Conservation (phyloP, 2,329 filamentous ascomycete genomes). For the Alternaria triticina region DNA sequence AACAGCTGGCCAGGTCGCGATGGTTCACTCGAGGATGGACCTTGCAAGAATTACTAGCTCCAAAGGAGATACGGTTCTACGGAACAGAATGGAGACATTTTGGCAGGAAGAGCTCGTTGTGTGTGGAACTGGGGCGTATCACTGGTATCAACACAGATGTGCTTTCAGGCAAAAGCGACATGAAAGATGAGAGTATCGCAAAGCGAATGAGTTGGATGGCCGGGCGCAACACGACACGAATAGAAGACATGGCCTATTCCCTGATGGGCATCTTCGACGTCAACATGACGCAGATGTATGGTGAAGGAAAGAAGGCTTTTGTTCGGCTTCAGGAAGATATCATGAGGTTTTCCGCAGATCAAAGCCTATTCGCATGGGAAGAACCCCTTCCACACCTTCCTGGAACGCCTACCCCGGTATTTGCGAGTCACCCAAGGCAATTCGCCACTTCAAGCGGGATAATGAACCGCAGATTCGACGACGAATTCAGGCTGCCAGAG, state of each 20-base stretch:
- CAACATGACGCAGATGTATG: constrained; percentile 38
- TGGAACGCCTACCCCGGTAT: neutral
- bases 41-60: neutral
- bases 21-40: constrained; percentile 3
- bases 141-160: neutral
- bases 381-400: neutral
- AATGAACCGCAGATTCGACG: neutral
- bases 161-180: neutral
- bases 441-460: neutral
- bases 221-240: neutral
- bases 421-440: neutral
- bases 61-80: neutral
- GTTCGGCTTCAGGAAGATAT: constrained; percentile 29
- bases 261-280: constrained; percentile 12
- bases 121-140: neutral
- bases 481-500: neutral
- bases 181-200: neutral
- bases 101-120: neutral
- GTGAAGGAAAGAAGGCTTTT: constrained; percentile 36
- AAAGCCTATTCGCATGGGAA: constrained; percentile 19
- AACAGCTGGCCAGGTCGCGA: neutral
- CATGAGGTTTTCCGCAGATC: constrained; percentile 14
- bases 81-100: neutral
- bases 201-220: constrained; percentile 2
- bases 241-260: neutral